Evolutionary conservation across 2,329 filamentous ascomycete species (phyloP).

Genomic region (Fusarium napiforme): DNA sequence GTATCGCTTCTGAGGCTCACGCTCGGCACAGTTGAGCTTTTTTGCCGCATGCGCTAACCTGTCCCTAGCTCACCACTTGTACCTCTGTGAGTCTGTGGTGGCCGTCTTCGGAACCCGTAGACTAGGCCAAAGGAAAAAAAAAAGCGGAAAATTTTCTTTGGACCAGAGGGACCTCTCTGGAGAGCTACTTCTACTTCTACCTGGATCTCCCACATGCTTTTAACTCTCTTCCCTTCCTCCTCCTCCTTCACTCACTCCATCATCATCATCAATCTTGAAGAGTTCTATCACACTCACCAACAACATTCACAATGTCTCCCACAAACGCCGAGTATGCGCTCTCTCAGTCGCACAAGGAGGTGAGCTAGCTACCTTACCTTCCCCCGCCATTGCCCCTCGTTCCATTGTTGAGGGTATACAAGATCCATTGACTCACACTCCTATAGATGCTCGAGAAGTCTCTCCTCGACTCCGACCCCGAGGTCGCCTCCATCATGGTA

Average conservation of each 20-base stretch:
- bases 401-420: not conserved
- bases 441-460: conserved; percentile 92
- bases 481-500: conserved; percentile 98
- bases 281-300: conserved; percentile 22
- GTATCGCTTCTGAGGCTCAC: conserved; percentile 20
- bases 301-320: conserved; percentile 53
- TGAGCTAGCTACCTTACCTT: conserved; percentile 45
- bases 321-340: conserved; percentile 62
- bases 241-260: conserved; percentile 14
- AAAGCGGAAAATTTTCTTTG: conserved; percentile 28
- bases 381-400: conserved; percentile 40
- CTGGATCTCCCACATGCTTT: conserved; percentile 32
- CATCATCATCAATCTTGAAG: conserved; percentile 10
- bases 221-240: conserved; percentile 17
- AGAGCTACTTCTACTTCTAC: conserved; percentile 32
- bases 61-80: conserved; percentile 10
- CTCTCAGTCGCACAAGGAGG: conserved; percentile 65
- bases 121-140: conserved; percentile 2
- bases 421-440: conserved; percentile 29
- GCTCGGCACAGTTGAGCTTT: conserved; percentile 28
- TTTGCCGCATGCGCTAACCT: conserved; percentile 30
- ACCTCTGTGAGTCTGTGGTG: conserved; percentile 8
- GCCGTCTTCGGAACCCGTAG: conserved; percentile 38
- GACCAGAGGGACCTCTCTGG: conserved; percentile 22
- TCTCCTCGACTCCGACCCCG: conserved; percentile 88